phyloP scores from a whole-genome alignment of 768 basidiomycete genomes.

The Lactarius trivialis region DNA sequence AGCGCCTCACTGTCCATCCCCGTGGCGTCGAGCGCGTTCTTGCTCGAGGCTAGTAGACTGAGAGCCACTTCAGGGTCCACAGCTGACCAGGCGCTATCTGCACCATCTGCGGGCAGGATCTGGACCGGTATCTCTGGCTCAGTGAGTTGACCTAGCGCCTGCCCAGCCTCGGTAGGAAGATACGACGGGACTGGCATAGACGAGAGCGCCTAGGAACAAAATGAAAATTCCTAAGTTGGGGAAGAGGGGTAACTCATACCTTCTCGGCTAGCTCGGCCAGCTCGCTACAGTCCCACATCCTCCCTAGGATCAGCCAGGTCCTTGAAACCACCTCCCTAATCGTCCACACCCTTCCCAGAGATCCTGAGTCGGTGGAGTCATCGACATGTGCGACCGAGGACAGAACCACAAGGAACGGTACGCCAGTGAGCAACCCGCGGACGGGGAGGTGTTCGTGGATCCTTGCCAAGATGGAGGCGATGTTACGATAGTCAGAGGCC shows the following conservation, averaged over 20 bases:
- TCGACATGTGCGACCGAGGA: conserved; percentile 44
- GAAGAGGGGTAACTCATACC: conserved; percentile 33
- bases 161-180: conserved; percentile 11
- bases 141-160: conserved; percentile 6
- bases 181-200: conserved; percentile 9
- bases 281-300: conserved; percentile 58
- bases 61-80: conserved; percentile 14
- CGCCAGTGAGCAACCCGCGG: conserved; percentile 64
- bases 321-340: conserved; percentile 59
- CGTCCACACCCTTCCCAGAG: conserved; percentile 40
- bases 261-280: conserved; percentile 48
- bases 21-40: conserved; percentile 17
- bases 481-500: conserved; percentile 66
- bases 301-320: conserved; percentile 64
- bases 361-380: conserved; percentile 35
- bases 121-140: conserved; percentile 11
- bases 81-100: conserved; percentile 9
- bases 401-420: conserved; percentile 83
- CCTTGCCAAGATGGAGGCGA: conserved; percentile 58
- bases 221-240: neutral
- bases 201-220: conserved; percentile 12
- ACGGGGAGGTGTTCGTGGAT: conserved; percentile 70
- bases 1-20: conserved; percentile 18
- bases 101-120: conserved; percentile 2
- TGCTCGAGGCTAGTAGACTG: conserved; percentile 2